Conservation (phyloP, 345 rosid genomes). For the Populus davidiana region DNA sequence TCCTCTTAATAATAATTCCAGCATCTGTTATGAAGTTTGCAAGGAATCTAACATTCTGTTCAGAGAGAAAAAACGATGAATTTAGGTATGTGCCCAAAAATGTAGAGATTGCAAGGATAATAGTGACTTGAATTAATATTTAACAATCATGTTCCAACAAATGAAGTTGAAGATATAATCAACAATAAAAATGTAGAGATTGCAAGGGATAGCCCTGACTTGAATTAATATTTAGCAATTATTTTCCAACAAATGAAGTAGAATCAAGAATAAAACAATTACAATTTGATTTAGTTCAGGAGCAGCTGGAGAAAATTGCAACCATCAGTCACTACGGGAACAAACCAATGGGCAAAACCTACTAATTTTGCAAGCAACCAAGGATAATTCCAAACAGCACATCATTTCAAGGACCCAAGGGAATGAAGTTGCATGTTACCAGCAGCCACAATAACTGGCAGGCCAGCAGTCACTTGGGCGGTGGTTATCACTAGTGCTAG, state of each 20-base stretch:
- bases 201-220: neutral
- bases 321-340: neutral
- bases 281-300: no score
- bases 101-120: neutral
- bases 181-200: neutral
- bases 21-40: conserved; percentile 82
- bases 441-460: neutral
- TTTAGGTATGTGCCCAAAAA: neutral
- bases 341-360: neutral
- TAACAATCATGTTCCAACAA: neutral
- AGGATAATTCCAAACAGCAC: neutral
- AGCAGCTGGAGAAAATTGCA: no score
- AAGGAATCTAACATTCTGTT: conserved; percentile 84
- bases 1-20: conserved; percentile 79
- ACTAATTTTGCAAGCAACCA: neutral
- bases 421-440: neutral
- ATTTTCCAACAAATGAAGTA: neutral
- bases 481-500: neutral
- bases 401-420: neutral
- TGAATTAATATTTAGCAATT: neutral
- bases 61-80: neutral
- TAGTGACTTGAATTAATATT: neutral
- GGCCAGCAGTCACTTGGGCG: neutral
- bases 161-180: neutral
- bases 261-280: neutral